These are phyloP conservation scores for Rhodotorula sp. DNA, from an alignment of 1,284 basidiomycete species.

Conservation along the genomic window DNA sequence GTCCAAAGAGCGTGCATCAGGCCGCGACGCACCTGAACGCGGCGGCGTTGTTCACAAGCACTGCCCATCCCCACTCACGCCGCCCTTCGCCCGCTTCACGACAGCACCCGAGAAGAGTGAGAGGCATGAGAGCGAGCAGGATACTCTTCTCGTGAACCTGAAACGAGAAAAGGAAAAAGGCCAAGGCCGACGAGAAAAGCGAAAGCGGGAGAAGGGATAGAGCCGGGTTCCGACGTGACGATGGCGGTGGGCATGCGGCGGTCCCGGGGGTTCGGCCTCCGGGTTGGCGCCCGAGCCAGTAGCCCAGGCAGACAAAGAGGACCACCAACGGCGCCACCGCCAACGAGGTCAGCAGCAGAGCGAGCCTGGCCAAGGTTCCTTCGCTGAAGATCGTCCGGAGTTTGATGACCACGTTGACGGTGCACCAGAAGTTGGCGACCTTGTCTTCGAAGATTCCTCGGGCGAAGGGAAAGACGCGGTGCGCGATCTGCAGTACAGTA, in stretches of 20 bases:
- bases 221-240: no score
- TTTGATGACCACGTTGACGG: constrained; percentile 80
- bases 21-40: constrained; percentile 69
- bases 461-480: constrained; percentile 83
- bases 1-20: no score
- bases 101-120: constrained; percentile 72
- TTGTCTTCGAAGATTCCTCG: constrained; percentile 94
- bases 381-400: constrained; percentile 57
- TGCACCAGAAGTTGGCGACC: constrained; percentile 92
- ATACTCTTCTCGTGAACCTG: constrained; percentile 95
- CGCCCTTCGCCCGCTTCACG: constrained; percentile 53
- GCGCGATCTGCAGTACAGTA: constrained; percentile 59
- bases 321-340: constrained; percentile 48
- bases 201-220: constrained; percentile 46
- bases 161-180: constrained; percentile 93
- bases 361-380: constrained; percentile 47
- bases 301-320: constrained; percentile 45
- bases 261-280: no score
- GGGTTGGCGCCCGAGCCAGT: background rate
- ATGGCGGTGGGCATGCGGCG: constrained; percentile 34
- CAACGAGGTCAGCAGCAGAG: constrained; percentile 47
- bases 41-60: constrained; percentile 78
- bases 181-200: constrained; percentile 53
- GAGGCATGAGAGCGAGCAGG: constrained; percentile 77
- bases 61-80: constrained; percentile 71